These are phyloP conservation scores for Candida odintsovae DNA, from an alignment of 805 yeast genomes.

Conservation along the genomic window DNA sequence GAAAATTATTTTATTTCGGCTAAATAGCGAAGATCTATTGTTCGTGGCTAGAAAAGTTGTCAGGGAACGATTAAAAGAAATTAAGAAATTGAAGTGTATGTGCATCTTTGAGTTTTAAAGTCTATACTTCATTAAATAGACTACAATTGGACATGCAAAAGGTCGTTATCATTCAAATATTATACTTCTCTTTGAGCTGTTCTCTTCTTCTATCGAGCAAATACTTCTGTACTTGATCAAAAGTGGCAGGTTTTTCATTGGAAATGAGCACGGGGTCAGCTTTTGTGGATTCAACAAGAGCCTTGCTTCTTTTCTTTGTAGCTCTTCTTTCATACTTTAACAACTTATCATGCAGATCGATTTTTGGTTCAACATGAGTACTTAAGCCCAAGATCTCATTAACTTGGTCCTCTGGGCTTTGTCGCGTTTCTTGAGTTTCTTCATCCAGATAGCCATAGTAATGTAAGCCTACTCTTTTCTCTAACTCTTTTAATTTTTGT, in stretches of 20 bases:
- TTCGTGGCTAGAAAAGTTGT: no score
- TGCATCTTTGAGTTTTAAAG: no score
- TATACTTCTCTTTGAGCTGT: constrained; percentile 10
- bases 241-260: constrained; percentile 4
- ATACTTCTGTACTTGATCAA: constrained; percentile 9
- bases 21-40: no score
- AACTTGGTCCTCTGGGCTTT: constrained; percentile 8
- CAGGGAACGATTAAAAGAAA: no score
- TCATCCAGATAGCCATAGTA: constrained; percentile 42
- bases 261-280: background rate
- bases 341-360: constrained; percentile 17
- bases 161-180: constrained; percentile 1
- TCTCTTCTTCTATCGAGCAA: constrained; percentile 15
- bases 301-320: constrained; percentile 18
- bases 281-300: background rate
- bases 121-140: no score
- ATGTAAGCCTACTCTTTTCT: constrained; percentile 24
- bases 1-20: background rate
- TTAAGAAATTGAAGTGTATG: no score
- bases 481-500: constrained; percentile 20
- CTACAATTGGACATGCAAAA: background rate
- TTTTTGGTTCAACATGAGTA: background rate
- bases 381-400: constrained; percentile 9
- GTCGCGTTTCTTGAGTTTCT: constrained; percentile 2
- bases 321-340: constrained; percentile 26